A percentile compares a stretch with the other conserved stretches of the same genome.
phyloP scores from a whole-genome alignment of 352 stramenopile species.

The Aphanomyces cochlioides region DNA sequence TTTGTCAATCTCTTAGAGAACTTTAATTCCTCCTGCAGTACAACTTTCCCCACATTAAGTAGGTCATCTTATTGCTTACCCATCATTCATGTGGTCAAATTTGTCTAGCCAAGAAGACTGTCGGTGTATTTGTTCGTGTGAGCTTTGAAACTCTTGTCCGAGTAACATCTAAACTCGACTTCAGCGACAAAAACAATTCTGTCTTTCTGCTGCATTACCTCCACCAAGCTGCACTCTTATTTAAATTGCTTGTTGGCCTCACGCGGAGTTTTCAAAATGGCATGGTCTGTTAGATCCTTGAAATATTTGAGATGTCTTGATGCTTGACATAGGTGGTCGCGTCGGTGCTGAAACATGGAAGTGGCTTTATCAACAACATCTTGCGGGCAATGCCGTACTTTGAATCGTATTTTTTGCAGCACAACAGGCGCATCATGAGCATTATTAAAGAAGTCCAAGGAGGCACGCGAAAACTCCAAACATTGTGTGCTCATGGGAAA shows the following conservation, averaged over 20 bases:
- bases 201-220: slow-evolving; percentile 51
- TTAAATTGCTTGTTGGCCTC: slow-evolving; percentile 57
- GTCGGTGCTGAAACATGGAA: slow-evolving; percentile 49
- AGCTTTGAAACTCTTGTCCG: slow-evolving; percentile 48
- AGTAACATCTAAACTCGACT: slow-evolving; percentile 41
- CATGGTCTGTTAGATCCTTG: slow-evolving; percentile 21
- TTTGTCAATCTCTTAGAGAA: slow-evolving; percentile 45
- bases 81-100: background rate
- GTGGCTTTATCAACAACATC: slow-evolving; percentile 53
- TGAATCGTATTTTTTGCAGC: slow-evolving; percentile 43
- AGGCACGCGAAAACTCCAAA: slow-evolving; percentile 55
- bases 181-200: background rate
- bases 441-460: slow-evolving; percentile 55
- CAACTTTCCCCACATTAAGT: slow-evolving; percentile 42
- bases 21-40: slow-evolving; percentile 23
- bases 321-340: slow-evolving; percentile 36
- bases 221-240: slow-evolving; percentile 48
- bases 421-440: slow-evolving; percentile 52
- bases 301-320: background rate
- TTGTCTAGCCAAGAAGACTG: slow-evolving; percentile 44
- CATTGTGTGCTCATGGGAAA: slow-evolving; percentile 61
- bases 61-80: background rate
- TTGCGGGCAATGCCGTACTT: slow-evolving; percentile 55
- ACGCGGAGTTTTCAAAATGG: slow-evolving; percentile 58
- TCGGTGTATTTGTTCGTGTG: slow-evolving; percentile 44